Conservation (phyloP, 352 stramenopile genomes). For the Pelagophyceae sp. region DNA sequence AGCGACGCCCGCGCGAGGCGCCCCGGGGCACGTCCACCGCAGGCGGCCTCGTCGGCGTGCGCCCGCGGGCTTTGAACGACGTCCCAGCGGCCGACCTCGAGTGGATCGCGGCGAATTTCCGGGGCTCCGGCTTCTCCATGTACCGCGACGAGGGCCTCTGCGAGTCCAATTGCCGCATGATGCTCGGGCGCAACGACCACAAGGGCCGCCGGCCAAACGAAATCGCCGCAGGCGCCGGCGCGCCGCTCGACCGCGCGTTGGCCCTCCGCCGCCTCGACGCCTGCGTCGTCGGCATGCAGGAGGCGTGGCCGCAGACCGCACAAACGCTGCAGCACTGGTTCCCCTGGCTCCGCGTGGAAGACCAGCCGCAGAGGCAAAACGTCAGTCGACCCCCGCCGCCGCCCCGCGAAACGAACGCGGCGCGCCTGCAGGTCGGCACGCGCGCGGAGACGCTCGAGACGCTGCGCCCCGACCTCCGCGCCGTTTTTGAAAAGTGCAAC, state of each 20-base stretch:
- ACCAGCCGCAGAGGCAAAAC: conserved; percentile 1
- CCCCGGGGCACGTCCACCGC: not conserved
- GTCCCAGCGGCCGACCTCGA: conserved; percentile 12
- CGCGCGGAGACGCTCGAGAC: conserved; percentile 15
- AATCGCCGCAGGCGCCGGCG: not conserved
- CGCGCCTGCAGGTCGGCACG: not conserved
- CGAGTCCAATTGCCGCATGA: conserved; percentile 30
- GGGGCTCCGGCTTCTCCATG: conserved; percentile 22
- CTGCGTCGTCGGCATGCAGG: conserved; percentile 35
- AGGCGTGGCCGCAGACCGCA: conserved; percentile 27
- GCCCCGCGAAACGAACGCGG: too few species aligned
- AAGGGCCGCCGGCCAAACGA: not conserved
- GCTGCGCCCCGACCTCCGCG: conserved; percentile 14
- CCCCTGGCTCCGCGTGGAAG: conserved; percentile 28
- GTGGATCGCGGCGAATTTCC: conserved; percentile 21
- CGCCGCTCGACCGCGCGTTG: not conserved
- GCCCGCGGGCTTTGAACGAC: conserved; percentile 26
- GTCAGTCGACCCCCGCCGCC: too few species aligned
- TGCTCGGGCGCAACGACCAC: conserved; percentile 24
- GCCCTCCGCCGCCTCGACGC: conserved; percentile 20
- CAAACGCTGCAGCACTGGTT: conserved; percentile 28
- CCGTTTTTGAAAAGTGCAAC: conserved; percentile 21
- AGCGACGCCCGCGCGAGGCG: conserved; percentile 22
- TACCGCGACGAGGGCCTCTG: conserved; percentile 34
- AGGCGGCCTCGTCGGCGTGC: not conserved